Evolutionary conservation across 441 rosid genomes (phyloP), one percentile per base, ranked within the genome.

Genomic region (Populus hybrid): DNA sequence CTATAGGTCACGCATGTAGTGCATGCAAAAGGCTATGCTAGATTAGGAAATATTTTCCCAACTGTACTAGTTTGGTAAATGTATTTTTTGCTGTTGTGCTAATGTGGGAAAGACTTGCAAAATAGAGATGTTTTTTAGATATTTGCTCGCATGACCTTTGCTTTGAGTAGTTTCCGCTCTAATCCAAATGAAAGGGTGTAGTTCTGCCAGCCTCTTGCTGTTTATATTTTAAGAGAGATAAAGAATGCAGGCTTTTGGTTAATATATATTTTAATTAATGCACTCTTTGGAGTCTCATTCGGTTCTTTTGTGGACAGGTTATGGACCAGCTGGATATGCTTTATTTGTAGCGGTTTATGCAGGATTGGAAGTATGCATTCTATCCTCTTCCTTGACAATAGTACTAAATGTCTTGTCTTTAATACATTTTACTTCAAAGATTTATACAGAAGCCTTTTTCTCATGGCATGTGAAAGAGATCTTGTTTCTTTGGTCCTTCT

Each of bases 271-370:
- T 69, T 50, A 21, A 76, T 28, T 26, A 71, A 38, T 69, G 67
- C 68, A 38, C 14, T 46, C 75, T 8, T 18, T 35, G 42, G 73
- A 46, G 36, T 79, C 59, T 72, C 32, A 38, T 35, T 11, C 16
- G 6, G 73, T 14, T 86, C 46, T 72, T 70, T 23, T 30, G 30
- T 78, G 72, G 23, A 73, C 89, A 95, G 99, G 95, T 82, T 91
- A 93, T 82, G 99, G 99, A 40, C 88, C 99, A 0, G 90, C 95
- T 81, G 99, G 99, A 63, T 95, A 95, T 84, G 99, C 97, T 63
- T 70, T 95, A 73, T 95, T 95, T 85, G 89, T 95, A 61, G 95
- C 93, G 35, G 95, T 90, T 5, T 93, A 95, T 83, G 98, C 99
- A 54, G 99, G 98, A 32, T 83, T 95, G 78, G 99, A 95, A 87